Evolutionary conservation across 345 rosid species (phyloP).

Genomic region (Salix dunnii): DNA sequence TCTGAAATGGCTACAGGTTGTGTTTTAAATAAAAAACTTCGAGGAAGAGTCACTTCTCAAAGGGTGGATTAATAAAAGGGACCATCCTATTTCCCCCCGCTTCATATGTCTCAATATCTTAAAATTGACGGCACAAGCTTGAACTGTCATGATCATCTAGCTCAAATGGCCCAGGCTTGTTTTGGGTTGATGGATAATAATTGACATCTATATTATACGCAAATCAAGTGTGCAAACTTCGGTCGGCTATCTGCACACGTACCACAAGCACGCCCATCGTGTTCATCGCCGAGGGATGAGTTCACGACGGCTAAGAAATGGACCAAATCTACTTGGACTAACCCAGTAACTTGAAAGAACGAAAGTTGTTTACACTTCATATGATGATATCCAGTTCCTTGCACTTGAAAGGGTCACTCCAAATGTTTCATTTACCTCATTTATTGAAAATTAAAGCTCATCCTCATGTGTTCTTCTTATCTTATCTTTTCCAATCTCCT

Average conservation of each 20-base stretch:
- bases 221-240: background rate
- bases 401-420: background rate
- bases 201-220: background rate
- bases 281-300: conserved; percentile 15
- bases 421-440: background rate
- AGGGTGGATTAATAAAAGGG: too few species aligned
- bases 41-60: too few species aligned
- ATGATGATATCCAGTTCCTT: background rate
- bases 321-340: background rate
- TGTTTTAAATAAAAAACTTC: too few species aligned
- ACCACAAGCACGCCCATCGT: background rate
- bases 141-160: too few species aligned
- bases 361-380: background rate
- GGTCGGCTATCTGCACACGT: background rate
- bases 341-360: background rate
- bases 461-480: background rate
- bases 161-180: too few species aligned
- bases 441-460: background rate
- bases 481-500: background rate
- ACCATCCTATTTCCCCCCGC: too few species aligned
- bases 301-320: background rate
- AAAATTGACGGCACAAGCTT: too few species aligned
- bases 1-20: background rate
- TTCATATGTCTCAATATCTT: too few species aligned
- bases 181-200: too few species aligned